phyloP scores from a whole-genome alignment of 345 rosid species.

The Salix caprea region DNA sequence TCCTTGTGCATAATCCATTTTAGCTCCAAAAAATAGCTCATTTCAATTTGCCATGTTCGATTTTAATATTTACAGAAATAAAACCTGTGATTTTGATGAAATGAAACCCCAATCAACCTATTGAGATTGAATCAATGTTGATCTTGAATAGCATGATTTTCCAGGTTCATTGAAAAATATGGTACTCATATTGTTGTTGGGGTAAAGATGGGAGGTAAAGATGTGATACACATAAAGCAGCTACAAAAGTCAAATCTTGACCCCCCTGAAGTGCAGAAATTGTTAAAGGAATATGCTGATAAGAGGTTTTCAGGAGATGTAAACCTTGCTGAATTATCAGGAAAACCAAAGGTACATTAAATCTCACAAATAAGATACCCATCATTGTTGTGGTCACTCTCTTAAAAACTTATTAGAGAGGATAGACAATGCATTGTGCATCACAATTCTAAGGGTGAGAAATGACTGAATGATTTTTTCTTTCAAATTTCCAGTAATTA shows the following conservation, averaged over 20 bases:
- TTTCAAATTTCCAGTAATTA: neutral
- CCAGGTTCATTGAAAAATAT: conserved; percentile 77
- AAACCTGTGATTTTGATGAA: neutral
- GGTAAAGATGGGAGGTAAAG: conserved; percentile 86
- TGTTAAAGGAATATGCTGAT: conserved; percentile 61
- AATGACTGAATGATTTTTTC: neutral
- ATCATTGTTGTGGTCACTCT: neutral
- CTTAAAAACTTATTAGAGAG: neutral
- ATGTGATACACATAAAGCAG: conserved; percentile 70
- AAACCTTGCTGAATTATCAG: conserved; percentile 21
- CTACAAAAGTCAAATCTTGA: conserved; percentile 51
- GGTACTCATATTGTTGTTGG: conserved; percentile 82
- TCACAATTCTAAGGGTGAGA: conserved; percentile 1
- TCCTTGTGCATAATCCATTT: neutral
- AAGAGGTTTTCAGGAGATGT: conserved; percentile 47
- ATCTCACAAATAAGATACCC: neutral
- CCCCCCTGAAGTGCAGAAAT: conserved; percentile 57
- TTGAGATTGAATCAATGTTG: neutral
- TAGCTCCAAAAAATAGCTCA: neutral
- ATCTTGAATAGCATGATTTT: conserved; percentile 5
- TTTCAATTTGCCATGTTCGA: neutral
- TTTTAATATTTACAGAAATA: no score
- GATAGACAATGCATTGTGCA: neutral
- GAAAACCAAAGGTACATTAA: conserved; percentile 41
- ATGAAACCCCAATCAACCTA: neutral